These are phyloP conservation scores for Arachis stenosperma DNA, from an alignment of 306 rosid genomes.

Conservation along the genomic window DNA sequence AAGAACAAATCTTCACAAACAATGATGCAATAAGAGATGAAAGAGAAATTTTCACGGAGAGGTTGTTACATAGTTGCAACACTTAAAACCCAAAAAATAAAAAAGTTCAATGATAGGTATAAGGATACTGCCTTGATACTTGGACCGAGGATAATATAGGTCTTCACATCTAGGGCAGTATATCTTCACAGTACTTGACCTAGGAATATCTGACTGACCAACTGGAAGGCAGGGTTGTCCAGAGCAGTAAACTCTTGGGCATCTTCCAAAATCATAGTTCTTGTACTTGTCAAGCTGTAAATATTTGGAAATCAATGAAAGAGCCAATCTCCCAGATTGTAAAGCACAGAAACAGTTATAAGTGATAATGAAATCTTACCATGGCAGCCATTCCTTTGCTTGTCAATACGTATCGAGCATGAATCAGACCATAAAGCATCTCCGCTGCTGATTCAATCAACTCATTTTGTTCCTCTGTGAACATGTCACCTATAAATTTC, in stretches of 20 bases:
- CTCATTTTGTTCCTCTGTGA: constrained; percentile 98
- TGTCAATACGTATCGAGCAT: constrained; percentile 85
- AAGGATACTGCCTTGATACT: constrained; percentile 99
- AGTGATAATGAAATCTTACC: constrained; percentile 51
- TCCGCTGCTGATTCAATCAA: constrained; percentile 96
- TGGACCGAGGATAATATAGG: constrained; percentile 95
- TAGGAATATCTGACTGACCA: constrained; percentile 96
- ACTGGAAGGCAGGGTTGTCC: constrained; percentile 99
- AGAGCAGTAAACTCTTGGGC: constrained; percentile 99
- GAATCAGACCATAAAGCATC: constrained; percentile 98
- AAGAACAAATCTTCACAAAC: constrained; percentile 23
- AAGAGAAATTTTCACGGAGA: constrained; percentile 16
- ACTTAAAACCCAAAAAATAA: neutral
- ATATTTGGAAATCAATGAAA: constrained; percentile 31
- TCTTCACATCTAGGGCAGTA: constrained; percentile 99
- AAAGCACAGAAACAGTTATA: constrained; percentile 7
- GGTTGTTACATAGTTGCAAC: neutral
- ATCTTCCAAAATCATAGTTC: constrained; percentile 95
- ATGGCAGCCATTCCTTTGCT: constrained; percentile 98
- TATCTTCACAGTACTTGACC: constrained; percentile 95
- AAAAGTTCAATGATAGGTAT: constrained; percentile 6
- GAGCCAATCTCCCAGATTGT: constrained; percentile 2
- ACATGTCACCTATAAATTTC: constrained; percentile 79
- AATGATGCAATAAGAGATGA: constrained; percentile 10
- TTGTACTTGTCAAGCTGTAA: constrained; percentile 93